phyloP scores from a whole-genome alignment of 1,284 basidiomycete species.

The Somion occarium region DNA sequence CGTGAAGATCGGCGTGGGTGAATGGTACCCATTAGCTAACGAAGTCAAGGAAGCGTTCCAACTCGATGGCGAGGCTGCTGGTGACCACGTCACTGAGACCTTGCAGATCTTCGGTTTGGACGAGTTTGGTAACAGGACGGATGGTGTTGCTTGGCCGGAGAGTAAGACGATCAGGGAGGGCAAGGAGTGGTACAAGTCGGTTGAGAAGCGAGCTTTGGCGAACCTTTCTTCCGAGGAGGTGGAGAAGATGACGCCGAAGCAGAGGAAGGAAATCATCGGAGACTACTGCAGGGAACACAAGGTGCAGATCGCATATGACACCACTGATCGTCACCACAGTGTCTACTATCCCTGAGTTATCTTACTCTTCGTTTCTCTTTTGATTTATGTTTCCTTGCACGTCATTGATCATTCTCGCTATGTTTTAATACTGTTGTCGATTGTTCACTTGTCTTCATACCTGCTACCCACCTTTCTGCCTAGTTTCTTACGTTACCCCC shows the following conservation, averaged over 20 bases:
- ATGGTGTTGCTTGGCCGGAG: slow-evolving; percentile 17
- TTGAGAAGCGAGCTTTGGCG: background rate
- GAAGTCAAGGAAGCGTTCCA: slow-evolving; percentile 31
- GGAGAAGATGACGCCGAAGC: background rate
- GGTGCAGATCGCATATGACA: background rate
- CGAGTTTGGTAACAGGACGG: slow-evolving; percentile 22
- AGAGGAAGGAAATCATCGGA: background rate
- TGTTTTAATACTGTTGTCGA: background rate
- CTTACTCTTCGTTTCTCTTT: background rate
- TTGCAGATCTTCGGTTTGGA: slow-evolving; percentile 27
- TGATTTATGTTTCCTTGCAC: background rate
- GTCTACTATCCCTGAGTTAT: background rate
- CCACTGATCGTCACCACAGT: background rate
- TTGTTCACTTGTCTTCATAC: background rate
- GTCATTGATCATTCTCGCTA: background rate
- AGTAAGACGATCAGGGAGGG: background rate
- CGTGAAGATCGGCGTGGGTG: slow-evolving; percentile 31
- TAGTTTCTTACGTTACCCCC: background rate
- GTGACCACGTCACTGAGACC: slow-evolving; percentile 9
- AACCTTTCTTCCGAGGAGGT: background rate
- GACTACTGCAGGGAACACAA: background rate
- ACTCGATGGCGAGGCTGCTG: slow-evolving; percentile 26
- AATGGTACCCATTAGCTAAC: slow-evolving; percentile 30
- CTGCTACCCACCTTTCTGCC: background rate
- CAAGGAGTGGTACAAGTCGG: background rate